Base-by-base conservation (phyloP, 371 early-diverging fungal species). In the Mortierella sp. region DNA sequence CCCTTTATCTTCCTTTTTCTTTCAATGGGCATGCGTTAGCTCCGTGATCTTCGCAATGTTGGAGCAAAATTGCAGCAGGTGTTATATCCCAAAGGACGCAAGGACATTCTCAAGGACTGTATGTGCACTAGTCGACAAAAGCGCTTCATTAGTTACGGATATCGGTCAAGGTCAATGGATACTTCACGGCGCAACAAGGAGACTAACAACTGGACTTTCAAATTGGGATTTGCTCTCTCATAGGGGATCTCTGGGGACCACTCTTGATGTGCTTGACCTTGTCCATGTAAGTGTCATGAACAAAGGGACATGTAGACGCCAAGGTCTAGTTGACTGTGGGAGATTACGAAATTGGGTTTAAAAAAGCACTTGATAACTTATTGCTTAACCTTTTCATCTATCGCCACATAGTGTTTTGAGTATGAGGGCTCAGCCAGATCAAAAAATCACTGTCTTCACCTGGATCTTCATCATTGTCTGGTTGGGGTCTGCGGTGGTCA, bases 161-260 rank as follows among this genome's bases (percentile, higher is more conserved):
- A 24, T 42, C 42, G 24, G 31, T 19, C 34, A 14, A 16, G 6
- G 24, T 52, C 38, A 24, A 21, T 38, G 42, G 68, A 68, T 13
- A 31, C 2, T 50, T 24, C 21, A 24, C 24, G 42, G 24, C 4
- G 7, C 42, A 21, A 42, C 16, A 4, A 34, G 68, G 34, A 42
- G 44, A 38, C 57, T 38, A 34, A 71, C 47, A 45, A 68, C 50
- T 65, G 16, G 77, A 24, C 54, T 38, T 24, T 70, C 52, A 38
- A 73, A 50, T 19, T 58, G 24, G 79, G n/a, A 73, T 21, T 76
- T 7, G 24, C 48, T 24, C 10, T 16, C 3, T 34, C 0, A 44
- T 84, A 96, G 96, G 97, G 97, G 98, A 98, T 89, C 90, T 97
- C 42, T 98, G 98, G 98, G 98, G 98, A 7, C 98, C 98, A 28